Evolutionary conservation across 768 basidiomycete genomes (phyloP).

Genomic region (Cyathus striatus): DNA sequence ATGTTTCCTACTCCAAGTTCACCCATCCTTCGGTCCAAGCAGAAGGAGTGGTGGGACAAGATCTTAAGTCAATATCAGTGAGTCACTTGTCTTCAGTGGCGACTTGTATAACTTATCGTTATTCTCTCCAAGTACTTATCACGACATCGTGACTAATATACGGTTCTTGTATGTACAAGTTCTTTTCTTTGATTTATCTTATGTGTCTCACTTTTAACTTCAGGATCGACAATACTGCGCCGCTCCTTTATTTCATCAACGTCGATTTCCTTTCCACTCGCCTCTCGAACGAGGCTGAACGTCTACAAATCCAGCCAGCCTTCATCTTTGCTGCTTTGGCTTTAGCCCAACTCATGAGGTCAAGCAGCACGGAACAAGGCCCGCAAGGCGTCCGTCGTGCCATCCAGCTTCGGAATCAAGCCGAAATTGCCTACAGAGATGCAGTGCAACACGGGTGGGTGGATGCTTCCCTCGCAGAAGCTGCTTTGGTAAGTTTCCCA

Average conservation of each 20-base stretch:
- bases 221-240: constrained; percentile 60
- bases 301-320: constrained; percentile 60
- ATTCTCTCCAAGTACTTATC: neutral
- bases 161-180: constrained; percentile 18
- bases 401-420: constrained; percentile 48
- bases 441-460: constrained; percentile 48
- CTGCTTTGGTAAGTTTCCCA: constrained; percentile 47
- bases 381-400: constrained; percentile 52
- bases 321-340: constrained; percentile 67
- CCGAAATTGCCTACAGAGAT: constrained; percentile 46
- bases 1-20: constrained; percentile 30
- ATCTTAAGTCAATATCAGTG: constrained; percentile 33
- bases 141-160: constrained; percentile 20
- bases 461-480: constrained; percentile 65
- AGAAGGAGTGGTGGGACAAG: constrained; percentile 37
- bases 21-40: constrained; percentile 26
- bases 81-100: too few relatives aligned
- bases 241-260: constrained; percentile 69
- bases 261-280: constrained; percentile 46
- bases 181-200: neutral
- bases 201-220: neutral
- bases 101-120: neutral
- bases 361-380: constrained; percentile 61
- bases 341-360: constrained; percentile 66
- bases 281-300: constrained; percentile 46